Conservation (phyloP, 1,284 basidiomycete genomes). For the Thecaphora frezii region DNA sequence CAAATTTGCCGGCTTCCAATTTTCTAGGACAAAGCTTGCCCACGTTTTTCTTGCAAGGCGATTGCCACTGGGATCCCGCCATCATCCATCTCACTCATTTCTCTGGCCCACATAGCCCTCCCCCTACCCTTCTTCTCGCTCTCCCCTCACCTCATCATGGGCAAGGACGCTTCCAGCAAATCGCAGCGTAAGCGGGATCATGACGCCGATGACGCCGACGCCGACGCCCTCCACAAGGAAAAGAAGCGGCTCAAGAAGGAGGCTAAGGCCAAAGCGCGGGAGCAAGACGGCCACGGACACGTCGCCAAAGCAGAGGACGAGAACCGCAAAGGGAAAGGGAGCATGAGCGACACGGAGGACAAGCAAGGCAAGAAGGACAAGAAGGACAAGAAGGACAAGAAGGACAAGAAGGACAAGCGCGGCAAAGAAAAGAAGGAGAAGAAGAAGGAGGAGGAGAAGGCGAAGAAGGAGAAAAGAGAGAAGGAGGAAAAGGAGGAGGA, state of each 20-base stretch:
- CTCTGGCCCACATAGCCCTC: no score
- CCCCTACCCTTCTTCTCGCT: no score
- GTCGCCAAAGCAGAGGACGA: no score
- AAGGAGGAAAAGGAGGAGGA: slow-evolving; percentile 12
- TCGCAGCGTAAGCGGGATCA: no score
- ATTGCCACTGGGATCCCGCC: no score
- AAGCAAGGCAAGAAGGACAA: slow-evolving; percentile 37
- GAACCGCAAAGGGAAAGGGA: slow-evolving; percentile 22
- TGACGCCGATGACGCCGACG: slow-evolving; percentile 15
- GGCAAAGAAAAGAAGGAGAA: slow-evolving; percentile 14
- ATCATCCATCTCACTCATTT: no score
- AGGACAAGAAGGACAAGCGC: slow-evolving; percentile 14
- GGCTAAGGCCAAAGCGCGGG: slow-evolving; percentile 7
- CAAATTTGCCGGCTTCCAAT: no score
- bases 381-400: slow-evolving; percentile 36
- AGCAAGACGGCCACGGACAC: background rate
- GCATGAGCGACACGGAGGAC: slow-evolving; percentile 34
- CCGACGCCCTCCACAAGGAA: slow-evolving; percentile 8
- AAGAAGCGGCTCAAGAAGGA: slow-evolving; percentile 9
- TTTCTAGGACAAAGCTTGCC: no score
- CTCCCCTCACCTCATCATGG: no score
- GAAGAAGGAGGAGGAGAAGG: slow-evolving; percentile 6
- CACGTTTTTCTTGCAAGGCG: no score
- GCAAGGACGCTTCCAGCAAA: no score
- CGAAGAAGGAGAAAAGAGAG: background rate